phyloP scores from a whole-genome alignment of 306 rosid genomes.

The barrel medic (Medicago truncatula) region MtrunA17r5.0-ANR NC_053042.1:34371001-34371500 shows the following conservation, averaged over 20 bases:
- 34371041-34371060: no score
- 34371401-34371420: background rate
- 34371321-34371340: constrained; percentile 3
- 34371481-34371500: constrained; percentile 2
- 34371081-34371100: no score
- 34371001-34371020: background rate
- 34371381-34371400: background rate
- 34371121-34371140: no score
- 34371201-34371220: background rate
- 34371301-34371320: background rate
- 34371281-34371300: background rate
- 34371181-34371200: background rate
- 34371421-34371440: background rate
- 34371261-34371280: background rate
- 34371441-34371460: background rate
- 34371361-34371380: background rate
- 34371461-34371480: background rate
- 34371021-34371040: no score
- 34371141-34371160: background rate
- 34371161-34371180: background rate
- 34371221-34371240: background rate
- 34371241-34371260: background rate
- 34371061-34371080: no score
- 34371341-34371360: background rate
- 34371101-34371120: no score